Evolutionary conservation across 2,329 filamentous ascomycete species (phyloP).

Genomic region (Sporothrix inflata): DNA sequence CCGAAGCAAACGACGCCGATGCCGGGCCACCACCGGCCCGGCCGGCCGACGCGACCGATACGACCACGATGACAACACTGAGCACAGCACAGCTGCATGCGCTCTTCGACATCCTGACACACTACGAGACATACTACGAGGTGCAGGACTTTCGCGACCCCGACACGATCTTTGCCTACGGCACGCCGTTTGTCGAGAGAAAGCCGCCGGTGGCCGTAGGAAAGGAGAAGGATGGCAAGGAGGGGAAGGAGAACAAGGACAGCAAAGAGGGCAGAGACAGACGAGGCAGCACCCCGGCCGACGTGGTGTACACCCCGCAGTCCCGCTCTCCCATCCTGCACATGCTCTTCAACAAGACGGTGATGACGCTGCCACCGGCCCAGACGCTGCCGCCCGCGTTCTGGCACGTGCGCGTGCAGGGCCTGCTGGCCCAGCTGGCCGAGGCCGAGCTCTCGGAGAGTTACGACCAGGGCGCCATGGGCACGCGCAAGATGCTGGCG

Average conservation of each 20-base stretch:
- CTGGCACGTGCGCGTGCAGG: slow-evolving; percentile 65
- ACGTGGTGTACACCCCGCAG: slow-evolving; percentile 36
- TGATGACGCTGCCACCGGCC: slow-evolving; percentile 68
- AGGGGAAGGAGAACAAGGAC: slow-evolving; percentile 6
- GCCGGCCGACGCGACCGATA: neutral
- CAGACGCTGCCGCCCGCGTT: slow-evolving; percentile 65
- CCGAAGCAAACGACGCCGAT: neutral
- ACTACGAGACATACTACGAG: slow-evolving; percentile 66
- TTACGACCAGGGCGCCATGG: slow-evolving; percentile 77
- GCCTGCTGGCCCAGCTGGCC: slow-evolving; percentile 63
- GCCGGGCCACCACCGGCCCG: neutral
- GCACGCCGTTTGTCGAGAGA: slow-evolving; percentile 63
- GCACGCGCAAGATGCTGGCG: slow-evolving; percentile 73
- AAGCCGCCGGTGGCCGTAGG: neutral
- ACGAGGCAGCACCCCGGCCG: neutral
- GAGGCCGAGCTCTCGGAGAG: slow-evolving; percentile 75
- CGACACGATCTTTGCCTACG: slow-evolving; percentile 66
- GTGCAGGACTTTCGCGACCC: slow-evolving; percentile 72
- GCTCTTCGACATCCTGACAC: slow-evolving; percentile 63
- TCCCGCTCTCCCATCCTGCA: slow-evolving; percentile 69
- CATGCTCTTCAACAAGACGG: slow-evolving; percentile 65
- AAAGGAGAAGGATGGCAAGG: neutral
- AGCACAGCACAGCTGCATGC: slow-evolving; percentile 52
- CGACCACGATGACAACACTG: neutral
- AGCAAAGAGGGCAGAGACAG: neutral